Evolutionary conservation across 176 grass and related monocot species (phyloP).

Genomic region (Bothriochloa decipiens): DNA sequence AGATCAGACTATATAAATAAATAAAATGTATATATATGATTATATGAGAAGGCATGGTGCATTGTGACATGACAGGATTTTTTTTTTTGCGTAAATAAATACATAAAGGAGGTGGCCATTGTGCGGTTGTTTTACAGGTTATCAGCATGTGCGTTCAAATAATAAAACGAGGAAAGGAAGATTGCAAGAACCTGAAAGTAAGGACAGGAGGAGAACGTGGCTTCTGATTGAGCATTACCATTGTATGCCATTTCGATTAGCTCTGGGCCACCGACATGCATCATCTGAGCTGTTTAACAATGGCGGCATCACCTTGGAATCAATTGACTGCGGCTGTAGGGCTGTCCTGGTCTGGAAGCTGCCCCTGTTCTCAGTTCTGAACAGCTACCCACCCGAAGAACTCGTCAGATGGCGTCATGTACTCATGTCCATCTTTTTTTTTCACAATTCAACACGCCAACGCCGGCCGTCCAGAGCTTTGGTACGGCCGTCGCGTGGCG

Average conservation of each 20-base stretch:
- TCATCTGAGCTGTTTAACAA: not conserved
- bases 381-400: not conserved
- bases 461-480: not conserved
- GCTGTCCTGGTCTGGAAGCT: not conserved
- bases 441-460: not conserved
- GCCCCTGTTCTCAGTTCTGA: not conserved
- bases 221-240: not conserved
- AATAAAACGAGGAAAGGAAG: not conserved
- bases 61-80: too few species aligned
- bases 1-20: not conserved
- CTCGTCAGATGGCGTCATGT: not conserved
- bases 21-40: not conserved
- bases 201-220: not conserved
- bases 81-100: too few species aligned
- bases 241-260: not conserved
- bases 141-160: not conserved
- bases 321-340: not conserved
- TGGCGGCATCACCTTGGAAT: not conserved
- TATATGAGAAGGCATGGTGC: too few species aligned
- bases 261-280: not conserved
- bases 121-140: constrained; percentile 27
- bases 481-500: not conserved
- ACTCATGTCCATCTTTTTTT: not conserved
- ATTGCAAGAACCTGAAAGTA: not conserved
- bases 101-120: not conserved